These are phyloP conservation scores for Didymella arachidicola DNA, from an alignment of 2,329 filamentous ascomycete species.

Conservation along the genomic window DNA sequence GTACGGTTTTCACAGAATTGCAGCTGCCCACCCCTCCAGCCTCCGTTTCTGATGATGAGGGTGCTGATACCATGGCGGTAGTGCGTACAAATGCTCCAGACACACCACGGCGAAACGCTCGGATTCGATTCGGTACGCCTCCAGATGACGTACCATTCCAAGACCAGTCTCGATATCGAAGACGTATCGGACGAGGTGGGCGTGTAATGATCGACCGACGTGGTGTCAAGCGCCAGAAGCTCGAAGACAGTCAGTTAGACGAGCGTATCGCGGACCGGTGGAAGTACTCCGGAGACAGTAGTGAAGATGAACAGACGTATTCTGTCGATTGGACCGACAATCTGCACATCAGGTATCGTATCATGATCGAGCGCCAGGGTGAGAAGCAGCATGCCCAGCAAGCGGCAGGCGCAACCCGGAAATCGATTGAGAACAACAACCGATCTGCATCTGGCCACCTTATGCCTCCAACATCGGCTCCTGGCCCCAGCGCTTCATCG, in stretches of 20 bases:
- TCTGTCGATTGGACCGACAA: conserved; percentile 74
- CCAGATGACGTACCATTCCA: conserved; percentile 50
- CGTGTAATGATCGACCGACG: conserved; percentile 89
- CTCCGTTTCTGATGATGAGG: conserved; percentile 55
- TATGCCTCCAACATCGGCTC: conserved; percentile 38
- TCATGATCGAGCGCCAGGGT: conserved; percentile 57
- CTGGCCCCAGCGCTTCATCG: conserved; percentile 11
- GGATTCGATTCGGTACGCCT: conserved; percentile 50
- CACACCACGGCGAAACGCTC: conserved; percentile 35
- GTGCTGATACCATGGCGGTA: conserved; percentile 50
- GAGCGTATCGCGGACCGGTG: conserved; percentile 59
- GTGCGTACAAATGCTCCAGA: conserved; percentile 43
- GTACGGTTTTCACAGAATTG: conserved; percentile 49
- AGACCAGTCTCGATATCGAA: conserved; percentile 73
- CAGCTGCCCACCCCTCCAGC: conserved; percentile 58
- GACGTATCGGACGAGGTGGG: conserved; percentile 83
- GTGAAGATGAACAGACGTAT: conserved; percentile 77
- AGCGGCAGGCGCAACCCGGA: conserved; percentile 30
- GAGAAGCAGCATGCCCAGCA: conserved; percentile 47
- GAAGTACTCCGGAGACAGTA: conserved; percentile 87
- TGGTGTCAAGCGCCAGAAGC: conserved; percentile 64
- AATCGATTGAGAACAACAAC: conserved; percentile 47
- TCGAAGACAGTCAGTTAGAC: conserved; percentile 31
- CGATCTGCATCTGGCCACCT: conserved; percentile 48
- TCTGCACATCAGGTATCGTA: conserved; percentile 64